Conservation (phyloP, 2,329 filamentous ascomycete genomes). For the Botrytis fragariae region DNA sequence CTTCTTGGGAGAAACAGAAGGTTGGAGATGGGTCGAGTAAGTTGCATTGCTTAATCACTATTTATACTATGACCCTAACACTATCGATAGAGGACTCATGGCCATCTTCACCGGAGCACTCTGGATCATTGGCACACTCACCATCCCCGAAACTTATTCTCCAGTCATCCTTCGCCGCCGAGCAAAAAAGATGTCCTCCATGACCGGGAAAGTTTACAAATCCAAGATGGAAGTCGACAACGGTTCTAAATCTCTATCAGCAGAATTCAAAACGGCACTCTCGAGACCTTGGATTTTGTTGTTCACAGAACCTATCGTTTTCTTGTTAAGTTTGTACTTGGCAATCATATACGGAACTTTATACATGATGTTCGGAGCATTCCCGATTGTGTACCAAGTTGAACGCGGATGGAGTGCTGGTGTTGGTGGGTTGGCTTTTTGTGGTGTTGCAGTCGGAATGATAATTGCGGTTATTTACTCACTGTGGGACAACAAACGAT, state of each 20-base stretch:
- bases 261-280: conserved; percentile 73
- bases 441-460: conserved; percentile 69
- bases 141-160: conserved; percentile 59
- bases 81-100: conserved; percentile 49
- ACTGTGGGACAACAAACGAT: conserved; percentile 54
- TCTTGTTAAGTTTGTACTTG: conserved; percentile 71
- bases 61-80: background rate
- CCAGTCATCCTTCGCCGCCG: conserved; percentile 71
- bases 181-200: conserved; percentile 57
- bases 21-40: conserved; percentile 72
- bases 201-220: conserved; percentile 57
- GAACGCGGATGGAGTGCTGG: conserved; percentile 57
- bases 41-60: background rate
- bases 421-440: conserved; percentile 61
- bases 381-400: conserved; percentile 64
- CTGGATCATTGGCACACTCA: conserved; percentile 51
- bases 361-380: conserved; percentile 58
- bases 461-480: conserved; percentile 54
- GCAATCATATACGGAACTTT: conserved; percentile 50
- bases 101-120: conserved; percentile 64
- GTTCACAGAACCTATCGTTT: conserved; percentile 80
- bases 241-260: conserved; percentile 50
- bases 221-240: conserved; percentile 72
- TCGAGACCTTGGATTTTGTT: conserved; percentile 84
- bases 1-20: conserved; percentile 60